These are phyloP conservation scores for Dictyostelium intermedium DNA, from an alignment of 78 protist genomes.

Conservation along the genomic window DNA sequence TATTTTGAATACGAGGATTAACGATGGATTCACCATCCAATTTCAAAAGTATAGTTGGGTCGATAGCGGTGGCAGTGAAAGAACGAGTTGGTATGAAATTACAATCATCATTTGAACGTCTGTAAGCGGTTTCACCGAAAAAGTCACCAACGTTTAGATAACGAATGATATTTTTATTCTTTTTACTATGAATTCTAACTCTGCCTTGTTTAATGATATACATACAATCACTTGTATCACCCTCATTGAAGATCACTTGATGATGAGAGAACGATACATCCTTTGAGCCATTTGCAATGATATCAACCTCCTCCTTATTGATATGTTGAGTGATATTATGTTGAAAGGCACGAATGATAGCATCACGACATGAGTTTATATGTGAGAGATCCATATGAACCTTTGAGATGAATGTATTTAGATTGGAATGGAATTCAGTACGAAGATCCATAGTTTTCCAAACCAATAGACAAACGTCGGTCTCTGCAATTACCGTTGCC, in stretches of 20 bases:
- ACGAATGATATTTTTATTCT: background rate
- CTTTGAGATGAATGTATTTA: background rate
- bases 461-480: conserved; percentile 32
- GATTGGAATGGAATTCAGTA: background rate
- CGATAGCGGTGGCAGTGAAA: background rate
- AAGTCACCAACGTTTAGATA: conserved; percentile 49
- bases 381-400: background rate
- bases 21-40: conserved; percentile 1
- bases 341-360: conserved; percentile 29
- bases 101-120: background rate
- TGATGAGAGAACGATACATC: conserved; percentile 11
- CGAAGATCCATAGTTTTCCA: conserved; percentile 16
- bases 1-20: background rate
- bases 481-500: conserved; percentile 62
- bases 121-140: conserved; percentile 70
- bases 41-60: background rate
- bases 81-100: background rate
- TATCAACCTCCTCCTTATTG: conserved; percentile 52
- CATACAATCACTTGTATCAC: conserved; percentile 28
- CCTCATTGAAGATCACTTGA: conserved; percentile 28
- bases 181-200: conserved; percentile 24
- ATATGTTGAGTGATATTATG: conserved; percentile 9
- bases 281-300: conserved; percentile 28
- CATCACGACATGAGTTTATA: conserved; percentile 4
- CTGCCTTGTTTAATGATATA: conserved; percentile 53